Evolutionary conservation across 23 red algal genomes (phyloP).

Genomic region (Gracilaria vermiculophylla): DNA sequence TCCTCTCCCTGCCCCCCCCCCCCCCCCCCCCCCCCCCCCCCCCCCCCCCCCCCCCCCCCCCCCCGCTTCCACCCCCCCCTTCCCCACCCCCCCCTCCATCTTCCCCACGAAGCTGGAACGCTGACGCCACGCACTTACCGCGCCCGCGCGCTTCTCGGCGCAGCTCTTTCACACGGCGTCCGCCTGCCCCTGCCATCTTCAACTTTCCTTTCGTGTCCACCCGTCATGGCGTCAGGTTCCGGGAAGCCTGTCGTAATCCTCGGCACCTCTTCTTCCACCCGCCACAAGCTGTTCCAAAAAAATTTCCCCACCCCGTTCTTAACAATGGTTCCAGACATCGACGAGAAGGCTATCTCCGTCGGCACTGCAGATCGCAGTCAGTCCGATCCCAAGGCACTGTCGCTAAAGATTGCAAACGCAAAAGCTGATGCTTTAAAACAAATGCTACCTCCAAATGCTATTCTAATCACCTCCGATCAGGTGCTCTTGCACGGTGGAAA

Average conservation of each 20-base stretch:
- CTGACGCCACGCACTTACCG: no score
- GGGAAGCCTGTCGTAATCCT: conserved; percentile 28
- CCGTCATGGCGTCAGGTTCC: conserved; percentile 28
- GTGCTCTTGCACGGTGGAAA: conserved; percentile 43
- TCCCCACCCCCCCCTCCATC: no score
- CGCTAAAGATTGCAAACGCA: conserved; percentile 38
- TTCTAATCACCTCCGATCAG: conserved; percentile 77
- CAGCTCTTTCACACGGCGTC: not conserved
- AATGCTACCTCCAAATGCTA: not conserved
- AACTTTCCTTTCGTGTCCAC: not conserved
- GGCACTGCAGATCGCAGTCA: not conserved
- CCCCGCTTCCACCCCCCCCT: no score
- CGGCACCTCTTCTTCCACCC: conserved; percentile 48
- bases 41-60: no score
- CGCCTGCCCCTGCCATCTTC: not conserved
- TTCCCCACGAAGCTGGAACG: no score
- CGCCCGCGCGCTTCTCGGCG: not conserved
- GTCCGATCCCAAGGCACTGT: conserved; percentile 26
- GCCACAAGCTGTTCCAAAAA: conserved; percentile 13
- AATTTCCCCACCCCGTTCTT: conserved; percentile 20
- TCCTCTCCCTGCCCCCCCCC: no score
- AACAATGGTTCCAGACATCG: conserved; percentile 9
- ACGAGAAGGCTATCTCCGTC: conserved; percentile 53
- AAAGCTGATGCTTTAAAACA: conserved; percentile 45
- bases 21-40: no score